Percentiles rank a stretch among this genome's conserved stretches.
phyloP scores from a whole-genome alignment of 1,139 yeast species.

The Insectozyma bohioensis region DNA sequence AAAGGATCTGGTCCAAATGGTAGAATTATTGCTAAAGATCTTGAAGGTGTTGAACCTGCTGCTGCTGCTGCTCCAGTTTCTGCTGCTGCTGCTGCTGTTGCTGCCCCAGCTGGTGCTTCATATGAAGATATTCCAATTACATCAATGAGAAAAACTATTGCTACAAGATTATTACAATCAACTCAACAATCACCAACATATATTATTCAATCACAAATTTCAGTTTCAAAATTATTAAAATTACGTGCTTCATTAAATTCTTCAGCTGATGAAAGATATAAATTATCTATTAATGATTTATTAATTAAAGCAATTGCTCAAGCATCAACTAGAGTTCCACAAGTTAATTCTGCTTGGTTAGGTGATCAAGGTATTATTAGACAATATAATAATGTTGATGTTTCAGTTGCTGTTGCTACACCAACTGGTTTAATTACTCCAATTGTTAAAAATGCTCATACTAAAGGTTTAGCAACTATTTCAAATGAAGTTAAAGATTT shows the following conservation, averaged over 20 bases:
- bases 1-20: constrained; percentile 96
- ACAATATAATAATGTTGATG: constrained; percentile 89
- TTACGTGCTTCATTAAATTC: constrained; percentile 89
- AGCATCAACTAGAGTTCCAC: constrained; percentile 90
- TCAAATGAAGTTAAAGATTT: constrained; percentile 85
- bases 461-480: constrained; percentile 80
- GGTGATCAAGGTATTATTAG: constrained; percentile 88
- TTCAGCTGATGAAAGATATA: constrained; percentile 82
- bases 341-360: constrained; percentile 92
- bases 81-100: constrained; percentile 45
- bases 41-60: constrained; percentile 61
- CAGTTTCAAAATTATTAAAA: constrained; percentile 88
- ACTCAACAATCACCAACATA: constrained; percentile 88
- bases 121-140: constrained; percentile 85
- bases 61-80: constrained; percentile 40
- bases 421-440: constrained; percentile 98
- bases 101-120: constrained; percentile 54
- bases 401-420: constrained; percentile 97
- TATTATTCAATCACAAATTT: constrained; percentile 82
- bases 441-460: constrained; percentile 82
- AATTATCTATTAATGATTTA: constrained; percentile 90
- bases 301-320: constrained; percentile 91
- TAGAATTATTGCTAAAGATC: constrained; percentile 87
- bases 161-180: constrained; percentile 82
- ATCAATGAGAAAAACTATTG: constrained; percentile 92